Evolutionary conservation across 2,329 filamentous ascomycete genomes (phyloP).

Genomic region (Dactylellina haptotyla): DNA sequence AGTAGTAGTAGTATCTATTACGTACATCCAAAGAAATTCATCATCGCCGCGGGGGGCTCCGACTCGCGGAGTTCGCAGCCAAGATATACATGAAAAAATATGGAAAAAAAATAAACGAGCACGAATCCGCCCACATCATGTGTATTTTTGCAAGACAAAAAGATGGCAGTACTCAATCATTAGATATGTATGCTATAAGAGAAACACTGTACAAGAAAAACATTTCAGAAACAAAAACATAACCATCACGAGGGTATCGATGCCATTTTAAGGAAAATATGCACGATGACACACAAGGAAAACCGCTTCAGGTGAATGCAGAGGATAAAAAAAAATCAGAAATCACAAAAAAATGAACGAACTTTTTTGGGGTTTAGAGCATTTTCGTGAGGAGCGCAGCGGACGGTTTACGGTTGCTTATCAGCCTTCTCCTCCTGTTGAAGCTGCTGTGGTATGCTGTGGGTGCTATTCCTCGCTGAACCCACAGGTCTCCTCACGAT

Average conservation of each 20-base stretch:
- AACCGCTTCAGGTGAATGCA: neutral
- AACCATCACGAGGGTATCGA: conserved; percentile 50
- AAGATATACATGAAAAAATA: neutral
- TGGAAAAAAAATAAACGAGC: neutral
- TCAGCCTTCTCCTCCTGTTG: conserved; percentile 20
- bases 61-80: neutral
- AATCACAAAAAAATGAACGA: conserved; percentile 12
- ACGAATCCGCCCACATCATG: neutral
- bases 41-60: neutral
- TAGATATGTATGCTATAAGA: conserved; percentile 25
- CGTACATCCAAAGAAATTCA: conserved; percentile 14
- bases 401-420: conserved; percentile 24
- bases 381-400: too few species aligned
- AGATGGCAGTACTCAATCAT: conserved; percentile 18
- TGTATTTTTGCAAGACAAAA: neutral
- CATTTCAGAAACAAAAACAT: conserved; percentile 12
- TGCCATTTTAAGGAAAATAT: conserved; percentile 44
- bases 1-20: too few species aligned
- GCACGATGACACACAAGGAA: conserved; percentile 38
- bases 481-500: conserved; percentile 34
- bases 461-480: conserved; percentile 26
- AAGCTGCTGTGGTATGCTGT: conserved; percentile 28
- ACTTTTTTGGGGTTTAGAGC: too few species aligned
- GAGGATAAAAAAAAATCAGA: neutral
- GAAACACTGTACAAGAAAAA: conserved; percentile 14